Percentiles rank a stretch among this genome's conserved stretches.
phyloP scores from a whole-genome alignment of 164 flowering plant genomes.

The Liriodendron chinense region DNA sequence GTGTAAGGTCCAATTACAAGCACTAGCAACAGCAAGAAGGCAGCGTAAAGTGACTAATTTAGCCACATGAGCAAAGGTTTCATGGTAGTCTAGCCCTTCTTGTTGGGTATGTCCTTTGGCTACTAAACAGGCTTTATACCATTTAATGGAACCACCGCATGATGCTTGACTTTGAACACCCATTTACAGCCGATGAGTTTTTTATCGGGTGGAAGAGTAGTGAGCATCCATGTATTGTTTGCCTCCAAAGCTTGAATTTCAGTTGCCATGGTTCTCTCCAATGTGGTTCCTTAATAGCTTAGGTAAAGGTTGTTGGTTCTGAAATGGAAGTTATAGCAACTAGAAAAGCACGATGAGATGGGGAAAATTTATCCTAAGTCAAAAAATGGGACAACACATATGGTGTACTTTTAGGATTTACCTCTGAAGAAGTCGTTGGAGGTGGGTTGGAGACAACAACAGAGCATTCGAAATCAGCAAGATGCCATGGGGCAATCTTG shows the following conservation, averaged over 20 bases:
- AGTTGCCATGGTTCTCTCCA: conserved; percentile 1
- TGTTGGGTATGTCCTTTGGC: no score
- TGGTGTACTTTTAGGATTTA: background rate
- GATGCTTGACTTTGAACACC: no score
- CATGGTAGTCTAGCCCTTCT: no score
- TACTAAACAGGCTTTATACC: no score
- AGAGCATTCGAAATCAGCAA: background rate
- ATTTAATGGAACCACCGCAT: background rate
- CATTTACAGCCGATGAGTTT: no score
- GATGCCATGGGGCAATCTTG: background rate
- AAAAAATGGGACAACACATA: background rate
- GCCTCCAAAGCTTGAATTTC: conserved; percentile 1
- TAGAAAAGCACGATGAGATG: no score
- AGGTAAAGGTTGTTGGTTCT: conserved; percentile 1
- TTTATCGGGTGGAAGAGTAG: no score
- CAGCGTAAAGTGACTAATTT: conserved; percentile 1
- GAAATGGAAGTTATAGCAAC: background rate
- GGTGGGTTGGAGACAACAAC: background rate
- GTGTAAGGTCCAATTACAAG: background rate
- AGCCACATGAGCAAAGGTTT: background rate
- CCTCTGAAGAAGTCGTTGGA: background rate
- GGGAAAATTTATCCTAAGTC: background rate
- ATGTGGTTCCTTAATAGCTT: background rate
- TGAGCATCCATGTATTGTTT: no score
- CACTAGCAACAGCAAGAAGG: background rate